Conservation (phyloP, 331 rosid species). For the Quercus lobata region DNA sequence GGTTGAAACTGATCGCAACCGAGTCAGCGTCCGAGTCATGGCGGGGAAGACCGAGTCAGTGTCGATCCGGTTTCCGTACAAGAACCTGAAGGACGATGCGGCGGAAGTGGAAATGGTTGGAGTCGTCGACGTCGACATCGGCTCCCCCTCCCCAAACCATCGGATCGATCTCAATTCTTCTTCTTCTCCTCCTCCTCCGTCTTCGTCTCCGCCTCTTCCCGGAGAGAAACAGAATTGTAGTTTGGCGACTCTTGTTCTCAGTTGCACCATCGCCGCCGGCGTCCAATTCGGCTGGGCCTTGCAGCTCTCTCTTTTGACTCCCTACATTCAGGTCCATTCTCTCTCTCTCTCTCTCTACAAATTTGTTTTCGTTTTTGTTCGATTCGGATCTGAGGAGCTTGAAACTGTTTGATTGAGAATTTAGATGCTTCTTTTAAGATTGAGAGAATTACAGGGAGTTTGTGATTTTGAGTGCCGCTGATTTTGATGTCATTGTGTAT, state of each 20-base stretch:
- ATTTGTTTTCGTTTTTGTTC: background rate
- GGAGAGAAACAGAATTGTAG: constrained; percentile 25
- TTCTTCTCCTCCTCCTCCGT: constrained; percentile 33
- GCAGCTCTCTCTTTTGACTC: constrained; percentile 93
- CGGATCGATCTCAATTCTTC: constrained; percentile 52
- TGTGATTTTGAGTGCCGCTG: background rate
- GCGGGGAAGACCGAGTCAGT: constrained; percentile 54
- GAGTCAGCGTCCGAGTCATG: constrained; percentile 37
- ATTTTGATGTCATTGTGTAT: background rate
- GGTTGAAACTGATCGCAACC: background rate
- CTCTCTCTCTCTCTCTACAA: background rate
- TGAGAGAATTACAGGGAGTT: background rate
- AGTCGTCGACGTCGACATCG: constrained; percentile 27
- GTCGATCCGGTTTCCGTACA: constrained; percentile 77
- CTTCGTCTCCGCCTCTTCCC: constrained; percentile 16
- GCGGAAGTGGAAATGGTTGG: constrained; percentile 74
- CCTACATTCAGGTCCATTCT: constrained; percentile 74
- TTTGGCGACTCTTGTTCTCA: constrained; percentile 56
- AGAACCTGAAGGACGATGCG: constrained; percentile 47
- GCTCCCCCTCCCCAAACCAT: constrained; percentile 10
- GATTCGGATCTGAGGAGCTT: background rate
- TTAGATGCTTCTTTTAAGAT: background rate
- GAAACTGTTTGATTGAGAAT: background rate
- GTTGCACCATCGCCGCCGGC: constrained; percentile 96
- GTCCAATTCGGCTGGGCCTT: constrained; percentile 99